Base-by-base conservation (phyloP, 495 filamentous ascomycete genomes). In the Penicillium maclennaniae region DNA sequence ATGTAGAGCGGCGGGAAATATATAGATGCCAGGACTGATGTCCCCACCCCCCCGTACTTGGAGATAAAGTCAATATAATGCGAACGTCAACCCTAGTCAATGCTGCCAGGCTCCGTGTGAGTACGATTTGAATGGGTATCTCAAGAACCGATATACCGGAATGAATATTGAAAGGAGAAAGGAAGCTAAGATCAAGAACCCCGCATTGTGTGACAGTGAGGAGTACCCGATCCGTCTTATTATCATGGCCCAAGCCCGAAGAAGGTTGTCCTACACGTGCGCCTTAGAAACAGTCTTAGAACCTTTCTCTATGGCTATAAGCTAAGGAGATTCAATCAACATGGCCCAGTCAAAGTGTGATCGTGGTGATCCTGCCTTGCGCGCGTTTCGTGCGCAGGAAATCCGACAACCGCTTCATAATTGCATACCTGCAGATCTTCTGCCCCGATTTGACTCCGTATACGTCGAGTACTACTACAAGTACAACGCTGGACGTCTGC, bases 381-480 rank as follows among this genome's bases (percentile, higher is more conserved):
- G 69, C 53, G 44, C 55, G 4, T 61, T 67, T 16, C 55, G 43
- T 14, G 53, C 59, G 20, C 60, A 42, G n/a, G 39, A 56, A 8
- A 49, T 68, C 23, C 21, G 45, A 4, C 68, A 69, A 42, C 66
- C 68, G 28, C 65, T 72, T 3, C 69, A 74, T 41, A 72, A 74
- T 46, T 71, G 68, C 55, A 71, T 72, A 7, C 69, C 69, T 4
- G 36, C 47, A 4, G 61, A 71, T 31, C 51, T 74, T 26, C 54
- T 68, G 1, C 45, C 60, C 28, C 60, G 68, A 6, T 69, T 66
- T 52, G 69, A 74, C 45, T 66, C 68, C 1, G 56, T 61, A 43
- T 74, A 69, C 45, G 63, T 70, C 9, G 62, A 66, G 37, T 56
- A 72, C 55, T 69, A 71, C 60, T 66, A 69, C 52, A 62, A 70